phyloP scores from a whole-genome alignment of 73 alveolate species.

The Paramecium sexaurelia region DNA sequence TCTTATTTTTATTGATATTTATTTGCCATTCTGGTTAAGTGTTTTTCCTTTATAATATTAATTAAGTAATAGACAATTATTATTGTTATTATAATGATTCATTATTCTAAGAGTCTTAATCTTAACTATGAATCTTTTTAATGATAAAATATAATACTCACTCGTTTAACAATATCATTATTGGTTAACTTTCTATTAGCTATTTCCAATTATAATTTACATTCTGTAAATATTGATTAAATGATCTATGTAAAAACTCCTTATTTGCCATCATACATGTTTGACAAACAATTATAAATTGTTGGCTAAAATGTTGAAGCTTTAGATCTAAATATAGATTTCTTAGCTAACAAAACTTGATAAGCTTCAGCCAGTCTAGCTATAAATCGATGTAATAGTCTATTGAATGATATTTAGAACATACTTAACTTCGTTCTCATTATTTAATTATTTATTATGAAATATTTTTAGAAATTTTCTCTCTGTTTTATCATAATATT shows the following conservation, averaged over 20 bases:
- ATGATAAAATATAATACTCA: slow-evolving; percentile 7
- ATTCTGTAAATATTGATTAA: background rate
- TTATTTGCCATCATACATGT: slow-evolving; percentile 30
- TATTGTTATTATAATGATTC: background rate
- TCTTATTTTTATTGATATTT: background rate
- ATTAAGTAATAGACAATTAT: background rate
- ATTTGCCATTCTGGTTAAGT: slow-evolving; percentile 14
- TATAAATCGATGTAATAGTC: slow-evolving; percentile 15
- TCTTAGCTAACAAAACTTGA: background rate
- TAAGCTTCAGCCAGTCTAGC: slow-evolving; percentile 12
- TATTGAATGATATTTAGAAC: background rate
- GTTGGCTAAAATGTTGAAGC: slow-evolving; percentile 39
- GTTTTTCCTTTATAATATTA: background rate
- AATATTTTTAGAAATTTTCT: background rate
- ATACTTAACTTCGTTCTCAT: slow-evolving; percentile 17
- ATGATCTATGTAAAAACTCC: background rate
- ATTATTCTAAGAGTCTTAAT: background rate
- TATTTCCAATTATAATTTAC: slow-evolving; percentile 7
- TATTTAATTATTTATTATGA: background rate
- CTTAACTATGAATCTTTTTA: slow-evolving; percentile 36
- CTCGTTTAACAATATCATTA: slow-evolving; percentile 10
- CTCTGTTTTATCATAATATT: background rate
- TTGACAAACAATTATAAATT: slow-evolving; percentile 1
- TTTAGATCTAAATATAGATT: background rate
- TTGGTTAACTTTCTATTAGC: background rate